A percentile compares a stretch with the other conserved stretches of the same genome.
Conservation (phyloP, 306 rosid species). For the Mimosa bimucronata region DNA sequence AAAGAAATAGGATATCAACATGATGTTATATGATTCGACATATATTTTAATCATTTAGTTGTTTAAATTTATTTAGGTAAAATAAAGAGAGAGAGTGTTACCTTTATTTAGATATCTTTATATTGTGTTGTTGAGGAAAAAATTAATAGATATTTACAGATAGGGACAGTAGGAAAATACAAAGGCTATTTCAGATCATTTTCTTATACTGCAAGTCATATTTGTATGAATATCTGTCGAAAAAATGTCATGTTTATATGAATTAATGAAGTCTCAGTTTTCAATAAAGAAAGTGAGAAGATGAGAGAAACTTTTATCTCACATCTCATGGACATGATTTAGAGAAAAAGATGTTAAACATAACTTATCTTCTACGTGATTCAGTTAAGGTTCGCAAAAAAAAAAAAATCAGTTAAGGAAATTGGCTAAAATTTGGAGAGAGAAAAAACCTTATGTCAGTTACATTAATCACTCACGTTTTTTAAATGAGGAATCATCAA, state of each 20-base stretch:
- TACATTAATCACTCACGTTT: too few relatives aligned
- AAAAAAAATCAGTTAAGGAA: too few relatives aligned
- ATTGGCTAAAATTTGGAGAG: too few relatives aligned
- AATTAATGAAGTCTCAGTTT: not conserved
- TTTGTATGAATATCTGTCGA: not conserved
- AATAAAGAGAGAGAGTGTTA: not conserved
- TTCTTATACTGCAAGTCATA: not conserved
- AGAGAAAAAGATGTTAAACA: too few relatives aligned
- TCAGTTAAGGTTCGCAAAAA: too few relatives aligned
- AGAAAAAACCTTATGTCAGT: too few relatives aligned
- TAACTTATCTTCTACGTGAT: too few relatives aligned
- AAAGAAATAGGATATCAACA: slow-evolving; percentile 12
- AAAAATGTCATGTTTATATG: not conserved
- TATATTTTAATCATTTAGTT: not conserved
- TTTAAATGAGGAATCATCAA: too few relatives aligned
- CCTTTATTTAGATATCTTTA: not conserved
- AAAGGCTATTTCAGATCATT: not conserved
- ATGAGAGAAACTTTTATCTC: not conserved
- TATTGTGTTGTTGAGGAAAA: not conserved
- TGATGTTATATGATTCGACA: not conserved
- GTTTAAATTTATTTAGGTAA: not conserved
- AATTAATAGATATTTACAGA: not conserved
- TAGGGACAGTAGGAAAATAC: not conserved
- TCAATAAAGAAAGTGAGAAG: not conserved
- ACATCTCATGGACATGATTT: too few relatives aligned